A percentile compares a stretch with the other conserved stretches of the same genome.
Evolutionary conservation across 2,329 filamentous ascomycete genomes (phyloP).

Genomic region (Xylariaceae sp.): DNA sequence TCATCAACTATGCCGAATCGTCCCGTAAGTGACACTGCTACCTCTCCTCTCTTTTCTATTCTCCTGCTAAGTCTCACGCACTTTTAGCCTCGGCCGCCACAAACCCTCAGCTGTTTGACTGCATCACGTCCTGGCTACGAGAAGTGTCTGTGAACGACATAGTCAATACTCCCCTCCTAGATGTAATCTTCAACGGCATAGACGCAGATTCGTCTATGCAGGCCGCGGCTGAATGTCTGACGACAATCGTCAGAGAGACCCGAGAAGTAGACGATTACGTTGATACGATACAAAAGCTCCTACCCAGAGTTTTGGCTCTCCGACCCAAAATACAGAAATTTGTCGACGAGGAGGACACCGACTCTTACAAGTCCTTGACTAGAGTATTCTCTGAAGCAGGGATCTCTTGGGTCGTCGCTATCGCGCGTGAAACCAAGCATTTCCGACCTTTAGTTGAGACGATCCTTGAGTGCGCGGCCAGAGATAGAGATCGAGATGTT

Average conservation of each 20-base stretch:
- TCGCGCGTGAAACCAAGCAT: constrained; percentile 75
- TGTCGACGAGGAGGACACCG: constrained; percentile 76
- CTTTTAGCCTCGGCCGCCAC: constrained; percentile 66
- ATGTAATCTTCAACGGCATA: constrained; percentile 74
- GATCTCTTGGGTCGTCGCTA: constrained; percentile 88
- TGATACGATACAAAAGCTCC: constrained; percentile 74
- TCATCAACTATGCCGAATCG: constrained; percentile 88
- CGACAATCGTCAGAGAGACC: constrained; percentile 87
- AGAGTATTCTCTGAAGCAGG: constrained; percentile 89
- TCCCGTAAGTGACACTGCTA: constrained; percentile 59
- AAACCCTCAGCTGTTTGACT: constrained; percentile 89
- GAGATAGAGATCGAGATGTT: constrained; percentile 84
- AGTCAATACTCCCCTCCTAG: constrained; percentile 79
- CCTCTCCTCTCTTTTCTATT: neutral
- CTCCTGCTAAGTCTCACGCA: constrained; percentile 18
- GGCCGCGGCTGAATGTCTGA: constrained; percentile 86
- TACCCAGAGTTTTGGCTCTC: constrained; percentile 74
- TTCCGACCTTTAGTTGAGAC: constrained; percentile 85
- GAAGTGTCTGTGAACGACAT: constrained; percentile 84
- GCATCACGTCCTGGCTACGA: constrained; percentile 92
- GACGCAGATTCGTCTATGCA: constrained; percentile 75
- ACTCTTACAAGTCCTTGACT: constrained; percentile 83
- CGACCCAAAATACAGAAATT: constrained; percentile 71
- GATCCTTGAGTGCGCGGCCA: constrained; percentile 84
- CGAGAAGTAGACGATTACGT: constrained; percentile 89